Evolutionary conservation across 768 basidiomycete genomes (phyloP), one percentile per base, ranked within the genome.

Genomic region (Cantharellus cinnabarinus): DNA sequence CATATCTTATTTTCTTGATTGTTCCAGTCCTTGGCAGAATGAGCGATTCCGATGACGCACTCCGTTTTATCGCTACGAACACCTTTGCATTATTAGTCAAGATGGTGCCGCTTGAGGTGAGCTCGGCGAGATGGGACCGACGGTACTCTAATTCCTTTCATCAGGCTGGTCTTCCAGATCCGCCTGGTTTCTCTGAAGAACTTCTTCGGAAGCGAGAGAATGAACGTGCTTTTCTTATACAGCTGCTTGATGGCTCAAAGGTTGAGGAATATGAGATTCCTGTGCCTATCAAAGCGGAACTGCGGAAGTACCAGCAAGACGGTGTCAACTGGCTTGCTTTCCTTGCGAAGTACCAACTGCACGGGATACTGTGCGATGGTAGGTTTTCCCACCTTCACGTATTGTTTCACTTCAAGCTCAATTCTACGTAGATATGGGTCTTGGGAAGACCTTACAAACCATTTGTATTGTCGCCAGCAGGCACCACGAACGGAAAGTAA

Each of bases 281-380:
- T 0, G 80, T 91, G 59, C 71, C 73, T 37, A 87, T 99, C 75
- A 88, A 93, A 60, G 91, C 93, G 40, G 89, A 97, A 64, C 74
- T 99, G 54, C 84, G 95, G 61, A 89, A 91, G 68, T 99, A 99
- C 68, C 95, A 99, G 70, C 88, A 89, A 71, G 95, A 99, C 59
- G 95, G 95, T 41, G 88, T 99, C 63, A 98, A 89, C 68, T 99
- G 95, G 95, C 75, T 99, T 15, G 95, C 95, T 1, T 99, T 99
- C 74, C 75, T 99, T 42, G 88, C 90, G 20, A 97, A 95, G 68
- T 99, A 95, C 68, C 95, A 98, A 66, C 71, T 99, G 2, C 95
- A 99, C 67, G 95, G 95, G 10, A 89, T 98, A 65, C 80, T 99
- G 38, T 99, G 95, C 67, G 95, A 99, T 66, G 95, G 94, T 90